Conservation (phyloP, 176 grass and related monocot genomes). For the Otatea glauca region DNA sequence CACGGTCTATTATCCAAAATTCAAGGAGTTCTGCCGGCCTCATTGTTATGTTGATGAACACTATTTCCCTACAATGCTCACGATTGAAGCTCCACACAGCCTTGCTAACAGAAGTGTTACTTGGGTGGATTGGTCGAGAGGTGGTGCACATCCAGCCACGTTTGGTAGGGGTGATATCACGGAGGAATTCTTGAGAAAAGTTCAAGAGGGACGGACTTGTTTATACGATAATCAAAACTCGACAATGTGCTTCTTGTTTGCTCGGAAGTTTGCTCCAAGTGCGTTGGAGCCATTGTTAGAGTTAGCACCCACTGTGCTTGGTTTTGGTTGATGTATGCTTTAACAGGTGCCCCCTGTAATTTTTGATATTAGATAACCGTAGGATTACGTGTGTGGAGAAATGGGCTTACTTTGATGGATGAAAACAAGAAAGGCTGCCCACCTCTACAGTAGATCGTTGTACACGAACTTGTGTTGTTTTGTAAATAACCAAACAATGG, state of each 20-base stretch:
- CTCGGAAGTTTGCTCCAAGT: conserved; percentile 88
- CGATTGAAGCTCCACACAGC: conserved; percentile 71
- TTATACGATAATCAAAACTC: conserved; percentile 71
- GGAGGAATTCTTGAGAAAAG: conserved; percentile 71
- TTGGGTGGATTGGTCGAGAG: conserved; percentile 97
- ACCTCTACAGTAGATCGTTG: conserved; percentile 21
- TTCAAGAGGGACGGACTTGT: conserved; percentile 62
- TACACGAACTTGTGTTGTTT: conserved; percentile 46
- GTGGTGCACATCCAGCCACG: conserved; percentile 92
- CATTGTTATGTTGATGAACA: conserved; percentile 93
- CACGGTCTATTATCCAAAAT: conserved; percentile 80
- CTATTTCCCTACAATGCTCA: conserved; percentile 92
- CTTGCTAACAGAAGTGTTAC: conserved; percentile 87
- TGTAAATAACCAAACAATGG: conserved; percentile 54
- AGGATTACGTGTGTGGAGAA: conserved; percentile 46
- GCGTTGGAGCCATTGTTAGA: conserved; percentile 75
- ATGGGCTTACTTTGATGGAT: conserved; percentile 27
- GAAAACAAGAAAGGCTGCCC: neutral
- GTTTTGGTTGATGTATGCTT: conserved; percentile 54
- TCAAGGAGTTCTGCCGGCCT: conserved; percentile 81
- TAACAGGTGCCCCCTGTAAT: conserved; percentile 40
- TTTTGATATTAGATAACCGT: conserved; percentile 51
- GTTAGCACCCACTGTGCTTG: conserved; percentile 58
- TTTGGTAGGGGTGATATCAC: conserved; percentile 76
- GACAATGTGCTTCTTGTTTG: conserved; percentile 75